Conservation (phyloP, 2,329 filamentous ascomycete genomes). For the Incumbomyces delicatus region DNA sequence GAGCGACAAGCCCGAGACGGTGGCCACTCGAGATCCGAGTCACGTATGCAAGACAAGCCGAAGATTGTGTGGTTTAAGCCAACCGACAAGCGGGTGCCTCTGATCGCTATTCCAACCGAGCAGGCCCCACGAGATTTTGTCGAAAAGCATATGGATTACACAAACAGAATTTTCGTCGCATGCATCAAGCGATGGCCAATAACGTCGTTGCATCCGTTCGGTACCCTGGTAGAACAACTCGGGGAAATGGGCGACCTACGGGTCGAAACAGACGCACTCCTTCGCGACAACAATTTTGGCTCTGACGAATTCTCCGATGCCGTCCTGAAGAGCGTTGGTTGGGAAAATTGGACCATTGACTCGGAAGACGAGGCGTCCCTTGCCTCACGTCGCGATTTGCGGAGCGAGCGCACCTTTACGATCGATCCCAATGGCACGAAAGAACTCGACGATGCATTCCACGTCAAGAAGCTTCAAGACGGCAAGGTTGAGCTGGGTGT, state of each 20-base stretch:
- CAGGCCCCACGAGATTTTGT: conserved; percentile 97
- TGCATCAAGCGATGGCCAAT: conserved; percentile 99
- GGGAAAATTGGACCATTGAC: conserved; percentile 80
- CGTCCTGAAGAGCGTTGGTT: conserved; percentile 82
- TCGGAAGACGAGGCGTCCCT: conserved; percentile 71
- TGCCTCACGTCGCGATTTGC: conserved; percentile 75
- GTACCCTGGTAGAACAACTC: conserved; percentile 91
- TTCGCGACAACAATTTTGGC: conserved; percentile 97
- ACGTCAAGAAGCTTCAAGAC: conserved; percentile 74
- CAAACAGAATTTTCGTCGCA: conserved; percentile 94
- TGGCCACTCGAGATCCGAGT: conserved; percentile 57
- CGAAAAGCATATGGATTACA: conserved; percentile 95
- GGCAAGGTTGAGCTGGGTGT: conserved; percentile 89
- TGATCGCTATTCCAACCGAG: conserved; percentile 97
- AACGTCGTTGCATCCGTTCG: conserved; percentile 97
- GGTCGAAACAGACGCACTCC: conserved; percentile 92
- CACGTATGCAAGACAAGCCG: conserved; percentile 85
- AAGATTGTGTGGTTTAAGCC: conserved; percentile 99
- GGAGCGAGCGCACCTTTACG: conserved; percentile 78
- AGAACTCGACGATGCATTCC: conserved; percentile 85
- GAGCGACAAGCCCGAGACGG: conserved; percentile 88
- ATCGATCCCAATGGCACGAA: conserved; percentile 81
- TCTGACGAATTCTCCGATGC: conserved; percentile 97
- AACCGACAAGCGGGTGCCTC: conserved; percentile 93
- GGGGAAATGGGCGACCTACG: conserved; percentile 95